A percentile compares a stretch with the other conserved stretches of the same genome.
These are phyloP conservation scores for Yamadazyma membranifaciens DNA, from an alignment of 1,139 yeast species.

Conservation along the genomic window DNA sequence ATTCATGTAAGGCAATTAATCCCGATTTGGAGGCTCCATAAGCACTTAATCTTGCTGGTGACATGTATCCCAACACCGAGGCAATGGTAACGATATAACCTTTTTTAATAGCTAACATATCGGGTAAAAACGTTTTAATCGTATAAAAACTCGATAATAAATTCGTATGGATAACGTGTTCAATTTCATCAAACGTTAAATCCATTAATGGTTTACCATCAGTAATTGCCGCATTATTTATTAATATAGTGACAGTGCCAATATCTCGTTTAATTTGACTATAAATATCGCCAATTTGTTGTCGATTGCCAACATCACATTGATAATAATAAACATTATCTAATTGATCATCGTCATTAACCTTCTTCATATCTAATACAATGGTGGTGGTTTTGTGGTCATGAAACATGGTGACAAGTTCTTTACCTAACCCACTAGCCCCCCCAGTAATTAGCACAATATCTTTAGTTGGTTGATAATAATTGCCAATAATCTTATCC, in stretches of 20 bases:
- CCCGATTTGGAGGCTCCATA: slow-evolving; percentile 94
- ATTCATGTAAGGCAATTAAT: slow-evolving; percentile 77
- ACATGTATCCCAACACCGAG: slow-evolving; percentile 77
- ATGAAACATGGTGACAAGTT: slow-evolving; percentile 49
- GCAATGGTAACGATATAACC: slow-evolving; percentile 83
- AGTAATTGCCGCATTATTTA: slow-evolving; percentile 82
- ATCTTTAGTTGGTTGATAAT: slow-evolving; percentile 50
- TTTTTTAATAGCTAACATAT: slow-evolving; percentile 57
- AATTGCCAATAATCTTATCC: slow-evolving; percentile 45
- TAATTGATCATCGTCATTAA: slow-evolving; percentile 28
- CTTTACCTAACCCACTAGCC: slow-evolving; percentile 68
- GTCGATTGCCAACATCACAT: slow-evolving; percentile 66
- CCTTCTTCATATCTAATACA: slow-evolving; percentile 58
- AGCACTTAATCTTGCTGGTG: slow-evolving; percentile 78
- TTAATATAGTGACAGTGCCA: slow-evolving; percentile 63
- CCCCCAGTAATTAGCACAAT: slow-evolving; percentile 85
- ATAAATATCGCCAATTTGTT: slow-evolving; percentile 37
- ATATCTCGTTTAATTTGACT: slow-evolving; percentile 40
- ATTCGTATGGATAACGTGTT: slow-evolving; percentile 61
- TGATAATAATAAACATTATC: slow-evolving; percentile 50
- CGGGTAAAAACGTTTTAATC: slow-evolving; percentile 68
- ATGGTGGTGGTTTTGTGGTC: slow-evolving; percentile 45
- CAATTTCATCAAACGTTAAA: slow-evolving; percentile 56
- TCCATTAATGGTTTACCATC: slow-evolving; percentile 58
- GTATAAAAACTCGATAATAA: slow-evolving; percentile 69